A percentile compares a stretch with the other conserved stretches of the same genome.
Conservation (phyloP, 2,329 filamentous ascomycete species). For the Monilinia vaccinii-corymbosi region DNA sequence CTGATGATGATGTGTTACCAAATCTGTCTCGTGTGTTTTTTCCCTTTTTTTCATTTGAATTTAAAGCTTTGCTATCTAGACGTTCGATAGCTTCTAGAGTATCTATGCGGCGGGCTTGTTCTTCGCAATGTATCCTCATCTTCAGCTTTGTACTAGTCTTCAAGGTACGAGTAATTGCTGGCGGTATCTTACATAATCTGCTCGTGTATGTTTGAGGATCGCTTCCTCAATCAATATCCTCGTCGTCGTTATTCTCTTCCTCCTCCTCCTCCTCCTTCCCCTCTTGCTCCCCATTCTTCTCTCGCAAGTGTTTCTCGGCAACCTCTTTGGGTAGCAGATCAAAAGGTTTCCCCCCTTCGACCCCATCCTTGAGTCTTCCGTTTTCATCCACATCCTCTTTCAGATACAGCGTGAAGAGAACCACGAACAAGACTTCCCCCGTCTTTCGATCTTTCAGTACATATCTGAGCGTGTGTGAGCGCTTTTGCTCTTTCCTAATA, state of each 20-base stretch:
- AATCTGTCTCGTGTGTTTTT: too few relatives aligned
- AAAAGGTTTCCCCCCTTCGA: conserved; percentile 26
- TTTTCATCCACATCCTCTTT: conserved; percentile 56
- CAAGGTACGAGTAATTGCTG: too few relatives aligned
- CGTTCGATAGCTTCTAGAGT: too few relatives aligned
- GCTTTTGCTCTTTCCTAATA: conserved; percentile 32
- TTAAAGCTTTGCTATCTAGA: too few relatives aligned
- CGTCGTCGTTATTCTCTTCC: conserved; percentile 5
- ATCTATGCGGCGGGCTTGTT: too few relatives aligned
- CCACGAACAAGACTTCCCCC: conserved; percentile 66
- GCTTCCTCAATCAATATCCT: not conserved
- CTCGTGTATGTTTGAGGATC: too few relatives aligned
- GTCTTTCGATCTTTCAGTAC: conserved; percentile 75
- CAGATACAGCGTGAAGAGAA: conserved; percentile 70
- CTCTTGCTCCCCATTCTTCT: conserved; percentile 11
- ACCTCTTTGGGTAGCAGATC: conserved; percentile 10
- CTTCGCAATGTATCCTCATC: too few relatives aligned
- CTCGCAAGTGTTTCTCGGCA: conserved; percentile 14
- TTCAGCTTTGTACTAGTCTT: too few relatives aligned
- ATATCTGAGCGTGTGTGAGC: conserved; percentile 82
- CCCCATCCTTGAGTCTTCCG: conserved; percentile 40
- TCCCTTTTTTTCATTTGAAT: too few relatives aligned
- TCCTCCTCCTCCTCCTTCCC: conserved; percentile 8
- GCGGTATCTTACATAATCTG: too few relatives aligned
- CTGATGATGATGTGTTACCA: too few relatives aligned